phyloP scores from a whole-genome alignment of 148 eudicot species.

The Vaccinium macrocarpon region DNA sequence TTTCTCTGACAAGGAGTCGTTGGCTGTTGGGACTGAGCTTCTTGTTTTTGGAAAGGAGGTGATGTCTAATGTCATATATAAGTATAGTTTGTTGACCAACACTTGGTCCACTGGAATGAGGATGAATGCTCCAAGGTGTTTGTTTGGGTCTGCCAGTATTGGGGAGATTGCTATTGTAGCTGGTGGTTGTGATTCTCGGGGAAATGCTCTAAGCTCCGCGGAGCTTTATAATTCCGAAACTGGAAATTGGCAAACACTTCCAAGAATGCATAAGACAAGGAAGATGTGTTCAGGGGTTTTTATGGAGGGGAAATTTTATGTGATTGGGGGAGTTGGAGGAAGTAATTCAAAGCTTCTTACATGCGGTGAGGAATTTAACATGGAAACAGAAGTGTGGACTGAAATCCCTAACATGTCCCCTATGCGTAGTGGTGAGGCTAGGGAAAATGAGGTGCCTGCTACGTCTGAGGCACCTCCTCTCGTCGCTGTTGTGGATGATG shows the following conservation, averaged over 20 bases:
- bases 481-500: constrained; percentile 65
- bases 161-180: constrained; percentile 72
- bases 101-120: constrained; percentile 62
- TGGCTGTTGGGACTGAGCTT: constrained; percentile 87
- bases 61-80: constrained; percentile 46
- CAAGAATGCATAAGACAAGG: constrained; percentile 61
- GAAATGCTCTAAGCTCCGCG: constrained; percentile 48
- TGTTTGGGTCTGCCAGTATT: constrained; percentile 72
- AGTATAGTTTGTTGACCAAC: constrained; percentile 59
- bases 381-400: constrained; percentile 49
- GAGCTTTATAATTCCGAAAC: constrained; percentile 67
- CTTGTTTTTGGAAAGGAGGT: constrained; percentile 67
- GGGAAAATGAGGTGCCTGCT: constrained; percentile 32
- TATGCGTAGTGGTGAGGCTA: constrained; percentile 27
- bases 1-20: constrained; percentile 75
- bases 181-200: constrained; percentile 68
- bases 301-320: constrained; percentile 77
- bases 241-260: constrained; percentile 56
- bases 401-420: constrained; percentile 71
- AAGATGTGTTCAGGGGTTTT: constrained; percentile 75
- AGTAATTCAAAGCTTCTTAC: constrained; percentile 39
- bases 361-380: constrained; percentile 65
- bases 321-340: constrained; percentile 67
- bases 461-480: constrained; percentile 74
- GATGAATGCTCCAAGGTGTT: constrained; percentile 65